Base-by-base conservation (phyloP, 106 monocot genomes). In the Agapanthus africanus region DNA sequence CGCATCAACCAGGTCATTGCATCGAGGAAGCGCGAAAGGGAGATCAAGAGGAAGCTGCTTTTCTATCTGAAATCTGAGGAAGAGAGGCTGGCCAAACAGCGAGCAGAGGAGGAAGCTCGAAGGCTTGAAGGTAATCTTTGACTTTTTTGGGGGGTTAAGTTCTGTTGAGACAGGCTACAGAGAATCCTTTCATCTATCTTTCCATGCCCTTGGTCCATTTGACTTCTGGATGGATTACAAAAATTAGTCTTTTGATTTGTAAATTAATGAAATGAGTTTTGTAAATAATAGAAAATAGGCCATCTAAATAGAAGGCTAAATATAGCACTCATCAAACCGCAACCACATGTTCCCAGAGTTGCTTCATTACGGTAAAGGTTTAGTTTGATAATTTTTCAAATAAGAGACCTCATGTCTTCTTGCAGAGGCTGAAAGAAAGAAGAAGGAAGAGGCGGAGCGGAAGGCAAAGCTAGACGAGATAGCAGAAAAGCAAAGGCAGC, bases 91-190 rank as follows among this genome's bases (percentile, higher is more conserved):
- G 70, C 74, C 54, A 92, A 23, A 65, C 51, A 80, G 40, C 89
- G 68, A 1, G 88, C 90, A 76, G 97, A 99, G 71, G 97, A 99
- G 71, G 91, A 92, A 79, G 78, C 85, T 33, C 78, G 81, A 51
- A 99, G 85, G 42, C 86, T 30, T 46, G 92, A 90, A 90, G 97
- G 97, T 90, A 88, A n/a, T n/a, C n/a, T n/a, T n/a, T n/a, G n/a
- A n/a, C n/a, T n/a, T n/a, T n/a, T n/a, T n/a, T n/a, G n/a, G n/a
- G n/a, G n/a, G n/a, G n/a, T n/a, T n/a, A n/a, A n/a, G n/a, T n/a
- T n/a, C n/a, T n/a, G n/a, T n/a, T n/a, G n/a, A n/a, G n/a, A n/a
- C n/a, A n/a, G n/a, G n/a, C n/a, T n/a, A n/a, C n/a, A n/a, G n/a
- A n/a, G n/a, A n/a, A n/a, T n/a, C n/a, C n/a, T n/a, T n/a, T n/a